Percentiles rank a stretch among this genome's conserved stretches.
Evolutionary conservation across 805 yeast genomes (phyloP).

Genomic region (Ogataea pignaliae): DNA sequence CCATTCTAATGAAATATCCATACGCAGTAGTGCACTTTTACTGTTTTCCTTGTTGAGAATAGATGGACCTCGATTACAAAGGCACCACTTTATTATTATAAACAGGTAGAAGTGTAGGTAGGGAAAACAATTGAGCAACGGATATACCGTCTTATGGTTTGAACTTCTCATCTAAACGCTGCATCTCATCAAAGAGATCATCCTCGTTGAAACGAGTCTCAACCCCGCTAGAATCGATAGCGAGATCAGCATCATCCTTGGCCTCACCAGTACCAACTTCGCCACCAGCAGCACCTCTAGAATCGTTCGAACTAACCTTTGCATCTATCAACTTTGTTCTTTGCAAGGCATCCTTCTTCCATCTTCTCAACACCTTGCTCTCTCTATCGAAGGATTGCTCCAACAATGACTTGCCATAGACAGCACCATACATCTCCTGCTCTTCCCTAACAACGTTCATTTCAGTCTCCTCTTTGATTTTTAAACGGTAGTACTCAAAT

Average conservation of each 20-base stretch:
- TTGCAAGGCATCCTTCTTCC: constrained; percentile 69
- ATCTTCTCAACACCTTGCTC: constrained; percentile 61
- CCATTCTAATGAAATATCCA: too few relatives aligned
- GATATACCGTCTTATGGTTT: too few relatives aligned
- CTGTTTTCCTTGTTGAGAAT: too few relatives aligned
- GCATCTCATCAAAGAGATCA: constrained; percentile 2
- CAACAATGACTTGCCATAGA: constrained; percentile 55
- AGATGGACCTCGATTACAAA: too few relatives aligned
- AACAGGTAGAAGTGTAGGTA: background rate
- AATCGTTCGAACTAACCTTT: constrained; percentile 27
- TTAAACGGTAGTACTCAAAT: constrained; percentile 78
- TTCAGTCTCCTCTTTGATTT: constrained; percentile 81
- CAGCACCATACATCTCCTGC: constrained; percentile 78
- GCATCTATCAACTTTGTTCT: constrained; percentile 56
- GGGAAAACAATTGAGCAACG: background rate
- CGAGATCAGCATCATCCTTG: background rate
- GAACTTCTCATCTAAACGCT: background rate
- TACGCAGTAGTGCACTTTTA: too few relatives aligned
- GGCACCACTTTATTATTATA: too few relatives aligned
- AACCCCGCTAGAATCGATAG: background rate
- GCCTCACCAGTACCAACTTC: constrained; percentile 21
- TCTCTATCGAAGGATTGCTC: constrained; percentile 70
- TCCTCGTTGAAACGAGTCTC: constrained; percentile 18
- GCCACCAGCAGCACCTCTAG: constrained; percentile 19
- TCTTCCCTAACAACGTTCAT: constrained; percentile 74